Base-by-base conservation (phyloP, 768 basidiomycete genomes). In the Omphalotus guepiniiformis region DNA sequence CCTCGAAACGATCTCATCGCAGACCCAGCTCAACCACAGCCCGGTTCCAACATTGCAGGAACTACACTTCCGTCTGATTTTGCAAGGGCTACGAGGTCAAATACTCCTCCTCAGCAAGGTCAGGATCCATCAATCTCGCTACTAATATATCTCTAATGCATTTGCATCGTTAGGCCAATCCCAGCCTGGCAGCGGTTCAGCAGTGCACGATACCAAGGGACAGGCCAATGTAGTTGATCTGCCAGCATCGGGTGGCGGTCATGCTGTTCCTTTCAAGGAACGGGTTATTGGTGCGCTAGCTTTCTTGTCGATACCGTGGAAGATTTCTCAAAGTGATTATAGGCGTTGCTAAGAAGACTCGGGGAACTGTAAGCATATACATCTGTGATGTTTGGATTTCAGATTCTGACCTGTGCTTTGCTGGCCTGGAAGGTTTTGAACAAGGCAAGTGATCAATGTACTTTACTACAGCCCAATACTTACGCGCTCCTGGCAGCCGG, bases 211-310 rank as follows among this genome's bases (percentile, higher is more conserved):
- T 16, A 21, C 32, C 18, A n/a, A 9, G 6, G 44, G 38, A 16
- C 15, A 26, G 27, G 34, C 28, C 1, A 45, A 45, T n/a, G 44
- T 45, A n/a, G 43, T 45, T 1, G 15, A 19, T 8, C 3, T 36
- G 4, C 44, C 44, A 3, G 11, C 44, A 3, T 15, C 35, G 1
- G 42, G 42, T 6, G 11, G 25, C 13, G n/a, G 21, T 9, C 39
- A 41, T 13, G 26, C 18, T 4, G 34, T 45, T 3, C 44, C 44
- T 6, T 45, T 45, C 15, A 45, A 45, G 28, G 44, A 45, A 26
- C 44, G 44, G 7, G 44, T 45, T 3, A 45, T 45, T 23, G 44
- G 44, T 44, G 26, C n/a, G 42, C 26, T 32, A 32, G 30, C 30
- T 7, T 37, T 16, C n/a, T 37, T 37, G 35, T 16, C 30, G 30